Conservation (phyloP, 2,329 filamentous ascomycete species). For the Fusarium nanum region DNA sequence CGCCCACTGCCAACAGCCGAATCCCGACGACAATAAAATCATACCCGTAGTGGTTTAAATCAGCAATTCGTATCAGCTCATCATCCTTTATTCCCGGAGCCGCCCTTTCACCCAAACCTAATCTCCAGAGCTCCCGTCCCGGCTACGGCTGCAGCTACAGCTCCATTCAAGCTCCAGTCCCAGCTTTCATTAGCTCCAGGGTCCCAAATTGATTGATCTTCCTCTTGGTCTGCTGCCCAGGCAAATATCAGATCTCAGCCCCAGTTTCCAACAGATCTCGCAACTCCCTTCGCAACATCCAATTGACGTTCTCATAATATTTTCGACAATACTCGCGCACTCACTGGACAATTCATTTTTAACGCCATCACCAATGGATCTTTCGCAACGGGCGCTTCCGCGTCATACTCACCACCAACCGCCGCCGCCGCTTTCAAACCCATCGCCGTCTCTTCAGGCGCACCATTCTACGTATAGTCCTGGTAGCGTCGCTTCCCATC, state of each 20-base stretch:
- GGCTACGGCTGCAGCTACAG: constrained; percentile 27
- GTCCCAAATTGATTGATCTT: constrained; percentile 8
- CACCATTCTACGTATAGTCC: constrained; percentile 40
- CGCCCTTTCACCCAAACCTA: constrained; percentile 13
- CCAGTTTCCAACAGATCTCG: constrained; percentile 29
- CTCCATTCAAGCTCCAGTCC: constrained; percentile 20
- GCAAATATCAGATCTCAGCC: constrained; percentile 29
- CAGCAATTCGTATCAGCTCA: constrained; percentile 20
- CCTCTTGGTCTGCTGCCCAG: constrained; percentile 17
- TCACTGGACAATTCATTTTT: constrained; percentile 20
- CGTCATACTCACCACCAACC: constrained; percentile 40
- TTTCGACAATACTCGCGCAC: constrained; percentile 20
- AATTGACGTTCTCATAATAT: constrained; percentile 21
- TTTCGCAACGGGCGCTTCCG: constrained; percentile 46
- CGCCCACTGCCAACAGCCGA: constrained; percentile 42
- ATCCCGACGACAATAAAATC: constrained; percentile 32
- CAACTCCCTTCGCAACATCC: constrained; percentile 11
- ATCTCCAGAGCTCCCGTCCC: constrained; percentile 20
- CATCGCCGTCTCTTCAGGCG: constrained; percentile 31
- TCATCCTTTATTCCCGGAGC: constrained; percentile 37
- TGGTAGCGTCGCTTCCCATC: constrained; percentile 20
- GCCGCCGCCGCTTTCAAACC: constrained; percentile 32
- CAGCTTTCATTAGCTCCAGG: constrained; percentile 12
- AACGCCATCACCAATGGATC: constrained; percentile 41
- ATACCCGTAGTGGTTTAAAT: constrained; percentile 13